Percentiles rank a stretch among this genome's conserved stretches.
Conservation (phyloP, 1,139 yeast genomes). For the Geotrichum reessii region DNA sequence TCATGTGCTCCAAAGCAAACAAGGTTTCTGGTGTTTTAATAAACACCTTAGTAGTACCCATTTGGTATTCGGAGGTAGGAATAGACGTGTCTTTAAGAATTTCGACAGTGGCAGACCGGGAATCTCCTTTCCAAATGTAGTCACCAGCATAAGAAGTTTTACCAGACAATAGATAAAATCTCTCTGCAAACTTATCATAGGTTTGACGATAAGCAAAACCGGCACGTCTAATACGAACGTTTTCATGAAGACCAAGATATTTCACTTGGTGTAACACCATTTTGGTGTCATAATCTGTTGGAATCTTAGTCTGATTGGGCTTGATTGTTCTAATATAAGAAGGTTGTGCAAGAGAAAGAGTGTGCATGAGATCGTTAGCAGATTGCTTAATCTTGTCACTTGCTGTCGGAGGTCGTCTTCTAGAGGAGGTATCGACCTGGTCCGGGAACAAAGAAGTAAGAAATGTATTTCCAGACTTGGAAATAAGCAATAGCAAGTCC, state of each 20-base stretch:
- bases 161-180: constrained; percentile 83
- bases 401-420: constrained; percentile 85
- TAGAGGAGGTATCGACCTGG: constrained; percentile 60
- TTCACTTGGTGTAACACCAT: constrained; percentile 95
- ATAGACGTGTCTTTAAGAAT: constrained; percentile 77
- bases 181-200: constrained; percentile 93
- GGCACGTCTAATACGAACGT: constrained; percentile 95
- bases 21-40: constrained; percentile 96
- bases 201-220: constrained; percentile 98
- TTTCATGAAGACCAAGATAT: constrained; percentile 92
- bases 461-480: constrained; percentile 66
- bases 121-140: constrained; percentile 89
- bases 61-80: constrained; percentile 75
- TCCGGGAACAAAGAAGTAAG: constrained; percentile 70
- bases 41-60: constrained; percentile 92
- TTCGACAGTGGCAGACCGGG: constrained; percentile 70
- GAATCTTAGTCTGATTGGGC: constrained; percentile 91
- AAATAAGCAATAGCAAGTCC: constrained; percentile 74
- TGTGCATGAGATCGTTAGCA: constrained; percentile 86
- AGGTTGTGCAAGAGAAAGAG: constrained; percentile 84
- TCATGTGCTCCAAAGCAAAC: constrained; percentile 91
- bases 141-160: constrained; percentile 97
- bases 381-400: constrained; percentile 89
- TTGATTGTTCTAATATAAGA: constrained; percentile 96
- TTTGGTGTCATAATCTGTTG: constrained; percentile 79